Evolutionary conservation across 1,284 basidiomycete species (phyloP).

Genomic region (Caloboletus inedulis): DNA sequence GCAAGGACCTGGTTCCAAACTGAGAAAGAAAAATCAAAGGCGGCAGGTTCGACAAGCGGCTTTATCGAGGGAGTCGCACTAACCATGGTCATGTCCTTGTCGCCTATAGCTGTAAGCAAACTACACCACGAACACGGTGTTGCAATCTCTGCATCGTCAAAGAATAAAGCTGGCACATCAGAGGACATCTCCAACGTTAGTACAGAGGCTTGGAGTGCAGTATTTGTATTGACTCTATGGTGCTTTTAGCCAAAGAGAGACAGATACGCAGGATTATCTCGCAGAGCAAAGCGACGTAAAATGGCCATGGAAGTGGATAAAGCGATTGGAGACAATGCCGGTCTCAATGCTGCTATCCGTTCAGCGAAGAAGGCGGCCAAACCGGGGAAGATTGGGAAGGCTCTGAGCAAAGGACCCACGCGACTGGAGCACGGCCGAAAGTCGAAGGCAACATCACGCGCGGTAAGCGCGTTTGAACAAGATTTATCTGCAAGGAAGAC

Average conservation of each 20-base stretch:
- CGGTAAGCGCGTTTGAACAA: conserved; percentile 37
- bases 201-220: neutral
- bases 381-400: conserved; percentile 44
- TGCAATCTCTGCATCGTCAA: conserved; percentile 31
- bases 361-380: conserved; percentile 77
- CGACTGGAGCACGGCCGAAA: conserved; percentile 20
- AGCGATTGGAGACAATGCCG: conserved; percentile 51
- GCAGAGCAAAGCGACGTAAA: conserved; percentile 82
- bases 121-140: conserved; percentile 63
- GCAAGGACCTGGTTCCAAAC: conserved; percentile 98
- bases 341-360: conserved; percentile 73
- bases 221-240: conserved; percentile 4
- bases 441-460: conserved; percentile 23
- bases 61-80: conserved; percentile 1
- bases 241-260: conserved; percentile 68
- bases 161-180: conserved; percentile 21
- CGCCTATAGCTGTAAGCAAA: conserved; percentile 63
- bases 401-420: conserved; percentile 17
- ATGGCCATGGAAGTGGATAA: conserved; percentile 80
- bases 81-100: neutral
- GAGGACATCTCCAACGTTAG: conserved; percentile 19
- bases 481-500: conserved; percentile 40
- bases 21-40: conserved; percentile 76
- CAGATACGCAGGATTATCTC: conserved; percentile 81
- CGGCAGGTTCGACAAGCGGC: conserved; percentile 59